These are phyloP conservation scores for Talaromyces verruculosus DNA, from an alignment of 2,329 filamentous ascomycete genomes.

Conservation along the genomic window DNA sequence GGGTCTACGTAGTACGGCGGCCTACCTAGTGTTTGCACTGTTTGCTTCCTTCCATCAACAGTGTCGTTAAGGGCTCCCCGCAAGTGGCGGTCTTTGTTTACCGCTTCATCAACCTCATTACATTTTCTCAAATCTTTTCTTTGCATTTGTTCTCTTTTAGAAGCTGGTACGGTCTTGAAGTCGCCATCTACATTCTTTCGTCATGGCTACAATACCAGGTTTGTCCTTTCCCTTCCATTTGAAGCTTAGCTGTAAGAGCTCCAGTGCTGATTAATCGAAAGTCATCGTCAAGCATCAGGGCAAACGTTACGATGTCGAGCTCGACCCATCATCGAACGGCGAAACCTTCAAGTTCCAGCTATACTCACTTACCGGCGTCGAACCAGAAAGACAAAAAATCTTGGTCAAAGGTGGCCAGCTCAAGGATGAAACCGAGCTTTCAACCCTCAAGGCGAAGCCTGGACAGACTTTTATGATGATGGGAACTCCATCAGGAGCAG, in stretches of 20 bases:
- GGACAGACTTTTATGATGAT: conserved; percentile 94
- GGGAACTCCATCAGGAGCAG: conserved; percentile 75
- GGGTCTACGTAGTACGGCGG: neutral
- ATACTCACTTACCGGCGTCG: conserved; percentile 91
- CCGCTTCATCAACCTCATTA: conserved; percentile 3
- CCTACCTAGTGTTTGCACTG: conserved; percentile 30
- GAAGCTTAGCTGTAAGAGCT: neutral
- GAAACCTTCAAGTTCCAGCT: conserved; percentile 95
- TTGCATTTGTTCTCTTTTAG: neutral
- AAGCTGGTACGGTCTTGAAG: neutral
- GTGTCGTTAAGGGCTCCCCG: conserved; percentile 17
- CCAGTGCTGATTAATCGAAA: conserved; percentile 41
- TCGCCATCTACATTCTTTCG: conserved; percentile 22
- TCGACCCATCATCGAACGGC: conserved; percentile 79
- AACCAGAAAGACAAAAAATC: conserved; percentile 94
- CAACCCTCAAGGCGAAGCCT: conserved; percentile 78
- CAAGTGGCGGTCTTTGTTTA: conserved; percentile 22
- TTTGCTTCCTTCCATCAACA: conserved; percentile 29
- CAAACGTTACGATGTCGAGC: conserved; percentile 91
- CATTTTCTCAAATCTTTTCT: neutral
- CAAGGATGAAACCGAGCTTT: conserved; percentile 89
- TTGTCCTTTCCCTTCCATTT: neutral
- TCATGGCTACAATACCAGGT: conserved; percentile 60
- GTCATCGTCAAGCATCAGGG: conserved; percentile 93
- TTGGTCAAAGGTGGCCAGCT: conserved; percentile 90